These are phyloP conservation scores for Cyclocybe aegerita DNA, from an alignment of 768 basidiomycete genomes.

Conservation along the genomic window DNA sequence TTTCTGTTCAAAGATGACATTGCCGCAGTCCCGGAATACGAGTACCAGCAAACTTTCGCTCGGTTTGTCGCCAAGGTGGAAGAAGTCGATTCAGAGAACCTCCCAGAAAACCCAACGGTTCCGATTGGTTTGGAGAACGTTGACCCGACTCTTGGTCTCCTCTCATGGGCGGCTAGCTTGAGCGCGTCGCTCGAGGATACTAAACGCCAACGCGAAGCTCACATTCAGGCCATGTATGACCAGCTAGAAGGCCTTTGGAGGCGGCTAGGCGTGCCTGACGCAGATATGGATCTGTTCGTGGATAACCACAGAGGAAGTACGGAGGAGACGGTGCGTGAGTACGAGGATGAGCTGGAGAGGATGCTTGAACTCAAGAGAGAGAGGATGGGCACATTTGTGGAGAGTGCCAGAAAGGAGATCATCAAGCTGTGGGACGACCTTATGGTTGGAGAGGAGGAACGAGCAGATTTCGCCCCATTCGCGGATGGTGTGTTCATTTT, in stretches of 20 bases:
- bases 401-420: constrained; percentile 81
- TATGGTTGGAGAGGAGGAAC: constrained; percentile 82
- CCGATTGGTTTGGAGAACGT: constrained; percentile 68
- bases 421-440: constrained; percentile 80
- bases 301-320: constrained; percentile 84
- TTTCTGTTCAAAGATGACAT: constrained; percentile 36
- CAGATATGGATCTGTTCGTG: constrained; percentile 89
- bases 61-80: constrained; percentile 65
- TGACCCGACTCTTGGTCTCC: constrained; percentile 74
- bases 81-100: constrained; percentile 50
- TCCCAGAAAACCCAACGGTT: constrained; percentile 33
- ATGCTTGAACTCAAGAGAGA: constrained; percentile 89
- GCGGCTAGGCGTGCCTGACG: constrained; percentile 76
- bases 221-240: constrained; percentile 94
- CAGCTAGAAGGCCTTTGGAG: constrained; percentile 90
- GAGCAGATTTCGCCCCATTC: constrained; percentile 77
- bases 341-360: constrained; percentile 86
- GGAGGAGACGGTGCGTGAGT: constrained; percentile 72
- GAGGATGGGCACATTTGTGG: constrained; percentile 83
- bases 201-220: constrained; percentile 72
- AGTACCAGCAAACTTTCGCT: constrained; percentile 60
- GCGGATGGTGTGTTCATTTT: constrained; percentile 62
- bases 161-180: constrained; percentile 66
- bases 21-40: constrained; percentile 32
- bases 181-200: constrained; percentile 64